These are phyloP conservation scores for Colletotrichum karsti DNA, from an alignment of 2,329 filamentous ascomycete species.

Conservation along the genomic window DNA sequence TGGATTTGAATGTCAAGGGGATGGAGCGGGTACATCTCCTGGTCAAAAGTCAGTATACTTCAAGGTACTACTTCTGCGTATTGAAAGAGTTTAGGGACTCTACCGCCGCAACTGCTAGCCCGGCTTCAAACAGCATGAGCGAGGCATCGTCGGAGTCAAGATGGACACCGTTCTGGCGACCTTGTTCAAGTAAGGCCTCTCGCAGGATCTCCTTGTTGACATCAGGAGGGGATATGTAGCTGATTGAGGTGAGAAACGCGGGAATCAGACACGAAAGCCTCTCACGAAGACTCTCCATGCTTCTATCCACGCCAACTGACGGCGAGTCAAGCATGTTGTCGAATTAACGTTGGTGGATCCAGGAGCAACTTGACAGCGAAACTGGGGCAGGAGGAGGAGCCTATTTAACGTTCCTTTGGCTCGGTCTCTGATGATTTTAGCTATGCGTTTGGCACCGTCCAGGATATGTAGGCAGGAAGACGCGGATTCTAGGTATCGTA, in stretches of 20 bases:
- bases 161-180: background rate
- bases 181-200: background rate
- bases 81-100: background rate
- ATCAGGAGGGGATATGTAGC: background rate
- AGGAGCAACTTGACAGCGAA: no score
- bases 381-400: no score
- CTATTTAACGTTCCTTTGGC: no score
- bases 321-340: background rate
- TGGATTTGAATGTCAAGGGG: constrained; percentile 38
- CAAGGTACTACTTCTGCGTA: no score
- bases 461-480: no score
- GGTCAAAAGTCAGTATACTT: background rate
- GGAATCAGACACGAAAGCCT: constrained; percentile 10
- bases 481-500: no score
- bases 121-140: constrained; percentile 14
- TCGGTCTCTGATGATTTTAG: no score
- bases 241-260: background rate
- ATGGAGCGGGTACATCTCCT: constrained; percentile 31
- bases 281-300: background rate
- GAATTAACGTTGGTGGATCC: no score
- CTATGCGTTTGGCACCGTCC: no score
- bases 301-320: no score
- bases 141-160: constrained; percentile 1
- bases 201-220: background rate
- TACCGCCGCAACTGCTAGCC: constrained; percentile 11